These are phyloP conservation scores for Coriaria nepalensis DNA, from an alignment of 306 rosid genomes.

Conservation along the genomic window DNA sequence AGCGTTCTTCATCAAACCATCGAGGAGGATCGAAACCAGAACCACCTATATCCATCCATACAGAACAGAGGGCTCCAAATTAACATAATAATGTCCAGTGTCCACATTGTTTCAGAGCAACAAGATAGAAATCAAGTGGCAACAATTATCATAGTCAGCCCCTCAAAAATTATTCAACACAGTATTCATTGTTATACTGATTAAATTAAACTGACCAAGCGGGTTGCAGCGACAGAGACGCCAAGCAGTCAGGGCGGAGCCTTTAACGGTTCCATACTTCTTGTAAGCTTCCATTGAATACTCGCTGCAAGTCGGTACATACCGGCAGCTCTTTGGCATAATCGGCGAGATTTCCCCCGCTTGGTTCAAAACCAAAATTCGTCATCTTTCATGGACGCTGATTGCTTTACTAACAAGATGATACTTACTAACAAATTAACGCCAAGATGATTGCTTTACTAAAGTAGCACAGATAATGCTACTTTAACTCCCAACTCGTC, in stretches of 20 bases:
- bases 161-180: too few species aligned
- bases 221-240: conserved; percentile 93
- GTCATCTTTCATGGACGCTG: background rate
- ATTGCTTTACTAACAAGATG: background rate
- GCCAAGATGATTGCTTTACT: too few species aligned
- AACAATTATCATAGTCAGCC: too few species aligned
- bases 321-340: conserved; percentile 74
- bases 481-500: conserved; percentile 48
- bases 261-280: conserved; percentile 67
- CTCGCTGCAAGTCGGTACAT: conserved; percentile 78
- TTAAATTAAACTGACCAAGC: conserved; percentile 39
- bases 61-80: too few species aligned
- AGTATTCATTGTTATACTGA: background rate
- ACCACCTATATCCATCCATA: conserved; percentile 34
- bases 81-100: too few species aligned
- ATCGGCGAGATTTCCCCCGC: conserved; percentile 88
- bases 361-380: conserved; percentile 2
- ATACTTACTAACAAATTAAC: too few species aligned
- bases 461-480: conserved; percentile 45
- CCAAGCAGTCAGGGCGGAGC: conserved; percentile 64
- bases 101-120: too few species aligned
- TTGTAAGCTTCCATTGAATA: conserved; percentile 94
- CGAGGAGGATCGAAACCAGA: conserved; percentile 85
- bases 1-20: conserved; percentile 55
- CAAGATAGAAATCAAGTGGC: too few species aligned